Conservation (phyloP, 2,329 filamentous ascomycete genomes). For the Purpureocillium lavendulum region DNA sequence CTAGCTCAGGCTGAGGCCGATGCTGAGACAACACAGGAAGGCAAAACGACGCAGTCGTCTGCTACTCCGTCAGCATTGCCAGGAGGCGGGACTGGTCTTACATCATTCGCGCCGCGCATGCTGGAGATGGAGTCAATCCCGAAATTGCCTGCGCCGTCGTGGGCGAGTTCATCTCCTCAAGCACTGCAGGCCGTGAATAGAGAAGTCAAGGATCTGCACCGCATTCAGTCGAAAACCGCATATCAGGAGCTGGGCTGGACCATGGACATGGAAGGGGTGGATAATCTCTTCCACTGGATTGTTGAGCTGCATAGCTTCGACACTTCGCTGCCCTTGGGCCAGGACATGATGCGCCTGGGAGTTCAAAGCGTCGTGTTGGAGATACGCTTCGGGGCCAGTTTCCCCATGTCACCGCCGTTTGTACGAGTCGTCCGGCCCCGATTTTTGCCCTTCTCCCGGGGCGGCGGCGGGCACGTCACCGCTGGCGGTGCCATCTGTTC, state of each 20-base stretch:
- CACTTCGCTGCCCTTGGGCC: constrained; percentile 54
- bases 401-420: constrained; percentile 74
- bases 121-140: constrained; percentile 55
- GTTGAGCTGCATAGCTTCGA: constrained; percentile 84
- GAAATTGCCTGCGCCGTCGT: constrained; percentile 38
- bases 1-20: not conserved
- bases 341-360: constrained; percentile 59
- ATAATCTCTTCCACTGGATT: constrained; percentile 85
- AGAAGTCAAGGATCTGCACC: constrained; percentile 56
- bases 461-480: constrained; percentile 83
- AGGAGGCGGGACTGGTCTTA: too few species aligned
- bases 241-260: constrained; percentile 73
- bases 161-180: constrained; percentile 17
- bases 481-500: constrained; percentile 76
- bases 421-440: constrained; percentile 74
- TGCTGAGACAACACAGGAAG: not conserved
- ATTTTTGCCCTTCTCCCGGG: constrained; percentile 61
- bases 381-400: constrained; percentile 69
- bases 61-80: not conserved
- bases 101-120: constrained; percentile 55
- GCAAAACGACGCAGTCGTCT: too few species aligned
- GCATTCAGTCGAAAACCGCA: constrained; percentile 53
- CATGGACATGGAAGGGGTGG: constrained; percentile 57
- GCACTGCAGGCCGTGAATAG: constrained; percentile 16
- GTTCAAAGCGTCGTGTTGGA: constrained; percentile 69